Conservation (phyloP, 257 asterid genomes). For the Asclepias syriaca region DNA sequence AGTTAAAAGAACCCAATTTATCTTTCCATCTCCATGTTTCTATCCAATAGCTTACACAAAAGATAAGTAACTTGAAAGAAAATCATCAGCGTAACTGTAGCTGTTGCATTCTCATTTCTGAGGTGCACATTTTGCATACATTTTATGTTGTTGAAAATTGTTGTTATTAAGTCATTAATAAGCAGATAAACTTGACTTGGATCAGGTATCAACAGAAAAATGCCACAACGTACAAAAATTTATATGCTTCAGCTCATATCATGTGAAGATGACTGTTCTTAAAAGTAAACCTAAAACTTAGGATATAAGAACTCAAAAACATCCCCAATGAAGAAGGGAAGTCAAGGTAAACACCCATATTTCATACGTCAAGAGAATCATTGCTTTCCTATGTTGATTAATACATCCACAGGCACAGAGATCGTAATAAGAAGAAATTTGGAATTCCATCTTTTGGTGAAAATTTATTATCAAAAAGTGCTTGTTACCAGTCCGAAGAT, state of each 20-base stretch:
- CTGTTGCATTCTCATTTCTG: neutral
- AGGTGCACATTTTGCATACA: neutral
- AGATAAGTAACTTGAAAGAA: neutral
- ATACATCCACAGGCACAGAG: neutral
- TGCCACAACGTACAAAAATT: neutral
- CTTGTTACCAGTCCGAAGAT: constrained; percentile 54
- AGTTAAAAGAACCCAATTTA: neutral
- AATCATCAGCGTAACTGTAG: neutral
- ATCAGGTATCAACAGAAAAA: neutral
- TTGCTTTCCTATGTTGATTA: neutral
- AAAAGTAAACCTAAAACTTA: neutral
- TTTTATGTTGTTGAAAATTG: neutral
- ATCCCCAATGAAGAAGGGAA: neutral
- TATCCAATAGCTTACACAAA: neutral
- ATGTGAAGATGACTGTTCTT: neutral
- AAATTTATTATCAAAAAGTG: neutral
- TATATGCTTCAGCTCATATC: neutral
- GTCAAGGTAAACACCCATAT: neutral
- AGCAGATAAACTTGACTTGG: neutral
- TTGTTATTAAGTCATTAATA: neutral
- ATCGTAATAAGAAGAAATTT: neutral
- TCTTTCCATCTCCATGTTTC: neutral
- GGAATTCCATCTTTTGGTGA: neutral
- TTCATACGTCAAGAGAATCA: neutral
- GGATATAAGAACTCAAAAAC: neutral